phyloP scores from a whole-genome alignment of 495 filamentous ascomycete species.

The Chaetomidium leptoderma region DNA sequence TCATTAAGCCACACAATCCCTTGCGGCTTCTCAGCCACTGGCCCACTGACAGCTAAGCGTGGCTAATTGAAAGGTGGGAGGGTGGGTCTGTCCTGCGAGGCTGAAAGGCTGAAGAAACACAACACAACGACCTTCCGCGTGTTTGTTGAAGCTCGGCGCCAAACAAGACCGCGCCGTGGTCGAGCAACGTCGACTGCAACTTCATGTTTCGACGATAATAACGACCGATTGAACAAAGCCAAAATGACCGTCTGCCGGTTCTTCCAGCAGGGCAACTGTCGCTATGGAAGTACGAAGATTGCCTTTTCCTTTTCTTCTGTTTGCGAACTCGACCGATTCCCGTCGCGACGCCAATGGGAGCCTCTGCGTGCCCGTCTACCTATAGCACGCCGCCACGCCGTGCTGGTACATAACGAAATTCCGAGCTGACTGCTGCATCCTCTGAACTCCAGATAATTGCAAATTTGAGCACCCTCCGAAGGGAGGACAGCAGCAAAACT shows the following conservation, averaged over 20 bases:
- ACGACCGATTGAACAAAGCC: background rate
- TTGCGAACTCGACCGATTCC: background rate
- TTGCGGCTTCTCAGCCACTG: background rate
- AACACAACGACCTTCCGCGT: background rate
- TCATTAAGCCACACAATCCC: background rate
- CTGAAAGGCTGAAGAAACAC: slow-evolving; percentile 14
- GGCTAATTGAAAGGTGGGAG: background rate
- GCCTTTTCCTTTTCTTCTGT: slow-evolving; percentile 5
- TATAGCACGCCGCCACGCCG: background rate
- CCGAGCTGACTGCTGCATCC: background rate
- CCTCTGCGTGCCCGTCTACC: background rate
- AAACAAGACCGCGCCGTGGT: background rate
- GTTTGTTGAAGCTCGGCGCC: background rate
- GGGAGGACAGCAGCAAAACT: slow-evolving; percentile 24
- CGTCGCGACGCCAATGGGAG: background rate
- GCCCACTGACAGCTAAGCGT: background rate
- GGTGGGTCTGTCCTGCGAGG: slow-evolving; percentile 3
- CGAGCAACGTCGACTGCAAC: background rate
- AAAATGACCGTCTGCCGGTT: slow-evolving; percentile 64
- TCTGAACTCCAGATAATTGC: slow-evolving; percentile 34
- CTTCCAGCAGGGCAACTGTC: slow-evolving; percentile 70
- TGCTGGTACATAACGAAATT: background rate
- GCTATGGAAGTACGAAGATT: slow-evolving; percentile 53
- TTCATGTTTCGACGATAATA: background rate
- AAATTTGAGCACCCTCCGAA: slow-evolving; percentile 44